A percentile compares a stretch with the other conserved stretches of the same genome.
Evolutionary conservation across 2,329 filamentous ascomycete genomes (phyloP).

Genomic region (Massarina eburnea): DNA sequence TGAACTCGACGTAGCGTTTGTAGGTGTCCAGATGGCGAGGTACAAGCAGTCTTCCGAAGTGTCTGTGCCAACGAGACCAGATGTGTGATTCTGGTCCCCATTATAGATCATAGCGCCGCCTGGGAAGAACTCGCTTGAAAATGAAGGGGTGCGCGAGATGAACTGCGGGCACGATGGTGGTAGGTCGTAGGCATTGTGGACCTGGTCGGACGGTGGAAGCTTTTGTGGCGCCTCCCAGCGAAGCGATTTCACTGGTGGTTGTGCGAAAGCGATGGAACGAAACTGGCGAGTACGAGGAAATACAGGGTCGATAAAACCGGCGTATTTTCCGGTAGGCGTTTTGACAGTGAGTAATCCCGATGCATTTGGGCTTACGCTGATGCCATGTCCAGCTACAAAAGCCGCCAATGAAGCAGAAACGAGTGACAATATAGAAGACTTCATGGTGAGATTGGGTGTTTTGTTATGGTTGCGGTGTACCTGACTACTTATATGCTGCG

Average conservation of each 20-base stretch:
- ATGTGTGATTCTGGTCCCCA: slow-evolving; percentile 30
- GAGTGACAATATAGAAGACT: no score
- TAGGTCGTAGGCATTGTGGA: slow-evolving; percentile 14
- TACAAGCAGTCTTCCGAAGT: slow-evolving; percentile 49
- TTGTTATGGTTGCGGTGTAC: no score
- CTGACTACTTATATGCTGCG: no score
- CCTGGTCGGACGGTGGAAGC: slow-evolving; percentile 10
- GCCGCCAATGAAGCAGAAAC: no score
- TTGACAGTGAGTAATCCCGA: slow-evolving; percentile 4
- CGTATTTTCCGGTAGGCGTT: slow-evolving; percentile 12
- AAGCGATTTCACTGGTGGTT: slow-evolving; percentile 26
- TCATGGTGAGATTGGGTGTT: no score
- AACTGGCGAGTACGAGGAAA: slow-evolving; percentile 35
- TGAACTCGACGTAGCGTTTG: slow-evolving; percentile 15
- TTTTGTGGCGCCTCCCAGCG: slow-evolving; percentile 33
- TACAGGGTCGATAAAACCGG: slow-evolving; percentile 24
- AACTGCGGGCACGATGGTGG: slow-evolving; percentile 30
- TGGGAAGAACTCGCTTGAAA: slow-evolving; percentile 28
- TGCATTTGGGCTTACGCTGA: no score
- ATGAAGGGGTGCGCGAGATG: slow-evolving; percentile 12
- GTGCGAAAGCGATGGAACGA: slow-evolving; percentile 31
- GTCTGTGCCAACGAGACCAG: slow-evolving; percentile 12
- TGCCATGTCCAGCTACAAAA: no score
- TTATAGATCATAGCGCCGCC: slow-evolving; percentile 37
- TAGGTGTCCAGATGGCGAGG: slow-evolving; percentile 48